phyloP scores from a whole-genome alignment of 2,329 filamentous ascomycete genomes.

The Biscogniauxia marginata region DNA sequence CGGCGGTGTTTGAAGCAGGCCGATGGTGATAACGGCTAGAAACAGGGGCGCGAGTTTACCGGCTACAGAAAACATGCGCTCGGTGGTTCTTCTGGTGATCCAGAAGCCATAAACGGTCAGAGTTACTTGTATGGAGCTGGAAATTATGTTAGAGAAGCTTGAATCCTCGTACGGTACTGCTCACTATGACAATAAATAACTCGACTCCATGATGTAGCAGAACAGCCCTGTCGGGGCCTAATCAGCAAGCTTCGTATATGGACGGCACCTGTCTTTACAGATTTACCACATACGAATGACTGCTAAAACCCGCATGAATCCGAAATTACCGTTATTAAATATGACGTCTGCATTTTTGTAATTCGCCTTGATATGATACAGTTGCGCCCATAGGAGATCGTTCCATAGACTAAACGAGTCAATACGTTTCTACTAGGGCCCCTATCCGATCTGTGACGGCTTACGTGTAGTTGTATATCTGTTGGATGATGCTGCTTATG shows the following conservation, averaged over 20 bases:
- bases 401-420: conserved; percentile 13
- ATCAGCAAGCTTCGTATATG: neutral
- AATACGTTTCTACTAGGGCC: neutral
- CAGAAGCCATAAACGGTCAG: conserved; percentile 16
- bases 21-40: conserved; percentile 18
- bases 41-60: conserved; percentile 17
- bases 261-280: neutral
- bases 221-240: conserved; percentile 15
- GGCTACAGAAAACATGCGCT: conserved; percentile 7
- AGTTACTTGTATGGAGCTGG: conserved; percentile 19
- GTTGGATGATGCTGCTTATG: conserved; percentile 23
- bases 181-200: conserved; percentile 17
- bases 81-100: conserved; percentile 5
- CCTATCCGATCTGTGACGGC: neutral
- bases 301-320: conserved; percentile 21
- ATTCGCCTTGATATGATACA: conserved; percentile 24
- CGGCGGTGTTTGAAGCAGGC: conserved; percentile 18
- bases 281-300: conserved; percentile 19
- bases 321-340: conserved; percentile 27
- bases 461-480: conserved; percentile 25
- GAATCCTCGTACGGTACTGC: neutral
- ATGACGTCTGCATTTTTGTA: conserved; percentile 24
- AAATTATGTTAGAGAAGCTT: conserved; percentile 1
- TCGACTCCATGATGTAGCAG: conserved; percentile 25
- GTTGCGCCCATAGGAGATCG: conserved; percentile 22